Evolutionary conservation across 805 yeast genomes (phyloP), one percentile per base, ranked within the genome.

Genomic region (Kurtzmaniella cleridarum): DNA sequence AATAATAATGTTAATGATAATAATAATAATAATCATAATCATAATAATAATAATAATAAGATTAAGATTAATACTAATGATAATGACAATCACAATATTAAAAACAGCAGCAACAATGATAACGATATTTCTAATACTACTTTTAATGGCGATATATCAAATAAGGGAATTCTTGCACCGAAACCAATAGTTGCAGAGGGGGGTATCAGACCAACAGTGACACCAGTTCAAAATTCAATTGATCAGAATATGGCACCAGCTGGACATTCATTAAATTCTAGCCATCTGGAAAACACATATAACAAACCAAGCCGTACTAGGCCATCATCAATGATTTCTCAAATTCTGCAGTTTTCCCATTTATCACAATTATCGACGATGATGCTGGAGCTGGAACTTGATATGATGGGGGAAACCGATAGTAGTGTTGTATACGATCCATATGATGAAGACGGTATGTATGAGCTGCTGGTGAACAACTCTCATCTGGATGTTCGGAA

Each of bases 301-400:
- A 5, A 20, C 8, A 20, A 8, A 20, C 24, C 5, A 20, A 29
- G 26, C 15, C 48, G 57, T 39, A 46, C 60, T 5, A 49, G 74
- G 38, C 74, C 74, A 6, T 58, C 66, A 13, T 65, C 71, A 1
- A 57, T 68, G 55, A 51, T 67, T 11, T 63, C 70, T 2, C 71
- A 66, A 46, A 47, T 57, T 11, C 59, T 66, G 49, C 71, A 65
- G 46, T 44, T 60, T 23, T 62, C 69, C 45, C 71, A 67, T 35
- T 42, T 60, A 30, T 61, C 69, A 50, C 73, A 69, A 41, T 48
- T 66, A 43, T 66, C 69, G 7, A 59, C 69, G 13, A 63, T 64
- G 64, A 43, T 66, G 50, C 65, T 72, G 3, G 74, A 64, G 39
- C 61, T 66, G 3, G 74, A 68, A 38, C 46, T 64, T 30, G 72